phyloP scores from a whole-genome alignment of 192 early-diverging fungal species.

The Phycomyces blakesleeanus region DNA sequence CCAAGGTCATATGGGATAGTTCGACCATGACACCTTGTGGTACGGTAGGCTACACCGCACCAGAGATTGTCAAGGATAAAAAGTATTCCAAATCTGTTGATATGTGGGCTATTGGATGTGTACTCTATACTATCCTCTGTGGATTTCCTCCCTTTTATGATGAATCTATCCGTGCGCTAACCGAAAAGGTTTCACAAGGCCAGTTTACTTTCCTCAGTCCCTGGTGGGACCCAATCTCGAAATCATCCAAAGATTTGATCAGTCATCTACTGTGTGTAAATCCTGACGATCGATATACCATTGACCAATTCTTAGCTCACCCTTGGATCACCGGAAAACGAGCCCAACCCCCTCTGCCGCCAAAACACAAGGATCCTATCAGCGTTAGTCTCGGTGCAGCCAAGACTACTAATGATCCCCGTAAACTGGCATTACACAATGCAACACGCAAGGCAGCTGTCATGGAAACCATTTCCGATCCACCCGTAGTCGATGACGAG shows the following conservation, averaged over 20 bases:
- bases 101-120: conserved; percentile 86
- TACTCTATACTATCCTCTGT: conserved; percentile 77
- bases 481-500: neutral
- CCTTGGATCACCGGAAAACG: conserved; percentile 59
- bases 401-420: conserved; percentile 3
- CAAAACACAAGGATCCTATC: conserved; percentile 29
- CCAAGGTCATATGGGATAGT: conserved; percentile 80
- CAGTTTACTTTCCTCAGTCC: conserved; percentile 81
- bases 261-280: conserved; percentile 64
- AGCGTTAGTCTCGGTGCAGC: neutral
- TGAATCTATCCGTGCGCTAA: conserved; percentile 71
- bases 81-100: conserved; percentile 79
- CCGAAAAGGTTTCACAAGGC: conserved; percentile 82
- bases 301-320: conserved; percentile 76
- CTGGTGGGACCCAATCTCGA: conserved; percentile 90
- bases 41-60: conserved; percentile 90
- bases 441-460: neutral
- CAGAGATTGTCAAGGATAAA: conserved; percentile 84
- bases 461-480: neutral
- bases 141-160: conserved; percentile 84
- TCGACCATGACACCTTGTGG: conserved; percentile 88
- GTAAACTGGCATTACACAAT: conserved; percentile 4
- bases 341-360: conserved; percentile 34
- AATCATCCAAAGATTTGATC: conserved; percentile 70
- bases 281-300: conserved; percentile 67